Base-by-base conservation (phyloP, 2,329 filamentous ascomycete genomes). In the Aspergillus awamori region DNA sequence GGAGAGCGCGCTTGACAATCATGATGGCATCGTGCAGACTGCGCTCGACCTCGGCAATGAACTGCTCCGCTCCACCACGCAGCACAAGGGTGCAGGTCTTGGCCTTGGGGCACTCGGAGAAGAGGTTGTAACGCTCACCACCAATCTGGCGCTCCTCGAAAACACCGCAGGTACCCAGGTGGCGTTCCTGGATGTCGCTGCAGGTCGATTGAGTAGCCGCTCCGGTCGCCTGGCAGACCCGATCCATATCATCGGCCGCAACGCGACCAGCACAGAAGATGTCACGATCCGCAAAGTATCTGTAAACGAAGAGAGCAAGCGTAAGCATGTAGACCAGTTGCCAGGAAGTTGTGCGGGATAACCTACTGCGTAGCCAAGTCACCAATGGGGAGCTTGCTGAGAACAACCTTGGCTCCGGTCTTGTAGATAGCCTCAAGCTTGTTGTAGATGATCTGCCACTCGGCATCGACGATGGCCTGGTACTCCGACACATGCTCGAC, bases 381-480 rank as follows among this genome's bases (percentile, higher is more conserved):
- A 74, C 95, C 95, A 73, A 99, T 98, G 43, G 95, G 95, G 64
- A 98, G 85, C 82, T 97, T 98, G 81, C 92, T 97, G 60, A 99
- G 88, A 45, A 99, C 93, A 55, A 99, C 93, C 86, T 97, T 97
- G 67, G 95, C 95, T 58, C 95, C 95, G 5, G 94, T 97, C 80
- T 94, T 89, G 85, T 94, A 87, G 57, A 97, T 82, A 53, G 94
- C 92, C 82, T 99, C 95, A 77, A 99, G 91, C 85, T 99, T 99
- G 84, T 97, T 94, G 87, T 90, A 98, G 79, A 99, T 99, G 76
- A 99, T 99, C 80, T 97, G 93, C 95, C 95, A 99, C 80, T 99
- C 95, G 30, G 95, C 95, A 74, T 99, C 95, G 75, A 99, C 95
- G 70, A 99, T 97, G 65, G 95, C 95, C 82, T 99, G 95, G 83